Conservation (phyloP, 177 flowering plant species). For the Vitis hybrid region DNA sequence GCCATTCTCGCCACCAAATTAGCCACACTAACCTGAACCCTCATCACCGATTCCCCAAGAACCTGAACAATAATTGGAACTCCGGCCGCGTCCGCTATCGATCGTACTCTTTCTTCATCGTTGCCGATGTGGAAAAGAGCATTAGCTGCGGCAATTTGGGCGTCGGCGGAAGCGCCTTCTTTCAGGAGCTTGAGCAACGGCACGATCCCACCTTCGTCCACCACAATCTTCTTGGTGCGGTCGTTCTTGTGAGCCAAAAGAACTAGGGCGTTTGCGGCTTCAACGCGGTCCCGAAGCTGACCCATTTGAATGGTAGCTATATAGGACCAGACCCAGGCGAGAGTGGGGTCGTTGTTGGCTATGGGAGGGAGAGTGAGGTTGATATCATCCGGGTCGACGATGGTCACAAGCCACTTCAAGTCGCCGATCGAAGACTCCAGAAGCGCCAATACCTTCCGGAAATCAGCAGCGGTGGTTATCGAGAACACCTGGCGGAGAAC, state of each 20-base stretch:
- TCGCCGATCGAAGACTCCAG: slow-evolving; percentile 72
- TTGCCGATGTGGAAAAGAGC: slow-evolving; percentile 46
- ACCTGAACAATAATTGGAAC: slow-evolving; percentile 49
- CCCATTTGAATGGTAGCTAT: slow-evolving; percentile 63
- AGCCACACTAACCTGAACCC: slow-evolving; percentile 58
- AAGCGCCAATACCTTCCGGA: slow-evolving; percentile 46
- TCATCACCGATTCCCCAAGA: slow-evolving; percentile 42
- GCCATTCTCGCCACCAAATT: slow-evolving; percentile 66
- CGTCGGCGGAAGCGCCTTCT: slow-evolving; percentile 51
- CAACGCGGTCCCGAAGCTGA: slow-evolving; percentile 38
- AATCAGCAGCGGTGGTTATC: slow-evolving; percentile 59
- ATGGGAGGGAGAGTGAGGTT: slow-evolving; percentile 66
- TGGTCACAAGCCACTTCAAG: slow-evolving; percentile 58
- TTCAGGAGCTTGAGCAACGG: slow-evolving; percentile 63
- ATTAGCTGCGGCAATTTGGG: slow-evolving; percentile 61
- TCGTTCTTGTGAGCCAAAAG: slow-evolving; percentile 57
- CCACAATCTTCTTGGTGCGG: slow-evolving; percentile 64
- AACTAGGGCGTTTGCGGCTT: slow-evolving; percentile 61
- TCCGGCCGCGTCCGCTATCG: slow-evolving; percentile 35
- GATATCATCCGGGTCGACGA: slow-evolving; percentile 33
- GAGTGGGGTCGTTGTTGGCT: slow-evolving; percentile 71
- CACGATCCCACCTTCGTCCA: slow-evolving; percentile 67
- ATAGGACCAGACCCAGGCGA: slow-evolving; percentile 76
- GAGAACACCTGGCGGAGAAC: slow-evolving; percentile 55
- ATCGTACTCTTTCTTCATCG: slow-evolving; percentile 39